phyloP scores from a whole-genome alignment of 441 rosid genomes.

The Euphorbia celastroides region DNA sequence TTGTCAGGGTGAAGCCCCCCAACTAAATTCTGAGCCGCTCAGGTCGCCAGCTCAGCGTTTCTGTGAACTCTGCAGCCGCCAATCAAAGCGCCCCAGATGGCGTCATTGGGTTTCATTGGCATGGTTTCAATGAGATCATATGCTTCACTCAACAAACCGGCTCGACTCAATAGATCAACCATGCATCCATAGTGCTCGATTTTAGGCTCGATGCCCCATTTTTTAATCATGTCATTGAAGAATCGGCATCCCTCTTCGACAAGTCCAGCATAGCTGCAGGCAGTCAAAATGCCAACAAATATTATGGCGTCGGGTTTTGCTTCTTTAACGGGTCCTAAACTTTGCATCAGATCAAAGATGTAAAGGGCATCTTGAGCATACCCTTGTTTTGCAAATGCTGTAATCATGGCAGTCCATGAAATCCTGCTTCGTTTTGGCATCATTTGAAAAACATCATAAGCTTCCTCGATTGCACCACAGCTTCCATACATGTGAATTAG shows the following conservation, averaged over 20 bases:
- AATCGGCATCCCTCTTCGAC: slow-evolving; percentile 44
- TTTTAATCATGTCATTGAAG: no score
- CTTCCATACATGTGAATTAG: slow-evolving; percentile 60
- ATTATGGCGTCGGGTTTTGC: slow-evolving; percentile 44
- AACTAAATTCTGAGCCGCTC: slow-evolving; percentile 27
- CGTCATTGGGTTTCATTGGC: slow-evolving; percentile 50
- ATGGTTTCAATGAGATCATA: slow-evolving; percentile 33
- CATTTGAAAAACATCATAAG: slow-evolving; percentile 35
- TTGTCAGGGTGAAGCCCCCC: slow-evolving; percentile 30
- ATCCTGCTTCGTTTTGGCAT: slow-evolving; percentile 37
- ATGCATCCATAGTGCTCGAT: slow-evolving; percentile 57
- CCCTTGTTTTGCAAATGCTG: slow-evolving; percentile 49
- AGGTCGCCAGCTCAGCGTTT: slow-evolving; percentile 39
- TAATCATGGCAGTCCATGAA: slow-evolving; percentile 56
- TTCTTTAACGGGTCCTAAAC: slow-evolving; percentile 20
- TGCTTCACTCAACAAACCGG: slow-evolving; percentile 52
- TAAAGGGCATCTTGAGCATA: slow-evolving; percentile 38
- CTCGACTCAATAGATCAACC: slow-evolving; percentile 53
- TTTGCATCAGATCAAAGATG: slow-evolving; percentile 36
- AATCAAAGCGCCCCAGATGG: slow-evolving; percentile 52
- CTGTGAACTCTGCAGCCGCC: slow-evolving; percentile 48
- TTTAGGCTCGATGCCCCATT: slow-evolving; percentile 33
- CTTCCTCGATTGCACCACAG: slow-evolving; percentile 44
- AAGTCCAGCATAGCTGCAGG: slow-evolving; percentile 56
- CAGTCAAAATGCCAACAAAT: slow-evolving; percentile 41